These are phyloP conservation scores for Xylaria grammica DNA, from an alignment of 495 filamentous ascomycete genomes.

Conservation along the genomic window DNA sequence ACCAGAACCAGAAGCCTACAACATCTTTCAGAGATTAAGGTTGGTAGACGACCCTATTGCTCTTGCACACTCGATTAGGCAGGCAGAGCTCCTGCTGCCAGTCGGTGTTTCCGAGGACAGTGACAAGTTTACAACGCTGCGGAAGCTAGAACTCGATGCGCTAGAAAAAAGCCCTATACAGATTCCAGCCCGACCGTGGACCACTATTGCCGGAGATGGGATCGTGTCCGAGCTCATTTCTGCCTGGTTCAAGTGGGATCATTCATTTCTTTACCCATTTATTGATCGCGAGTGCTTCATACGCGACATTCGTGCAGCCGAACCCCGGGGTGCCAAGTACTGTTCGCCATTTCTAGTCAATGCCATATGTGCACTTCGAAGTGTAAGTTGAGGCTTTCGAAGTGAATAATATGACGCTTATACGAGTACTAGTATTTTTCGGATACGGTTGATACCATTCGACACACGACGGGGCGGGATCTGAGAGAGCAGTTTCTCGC, in stretches of 20 bases:
- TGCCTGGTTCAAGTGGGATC: slow-evolving; percentile 60
- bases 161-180: slow-evolving; percentile 33
- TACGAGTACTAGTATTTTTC: slow-evolving; percentile 7
- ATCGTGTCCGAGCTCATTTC: slow-evolving; percentile 60
- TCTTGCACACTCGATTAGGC: slow-evolving; percentile 13
- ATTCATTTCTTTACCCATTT: slow-evolving; percentile 46
- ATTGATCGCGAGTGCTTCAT: slow-evolving; percentile 57
- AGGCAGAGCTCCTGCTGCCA: slow-evolving; percentile 28
- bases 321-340: slow-evolving; percentile 37
- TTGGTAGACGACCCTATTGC: slow-evolving; percentile 23
- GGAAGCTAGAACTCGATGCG: slow-evolving; percentile 24
- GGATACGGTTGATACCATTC: slow-evolving; percentile 14
- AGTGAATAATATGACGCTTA: background rate
- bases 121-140: background rate
- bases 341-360: slow-evolving; percentile 62
- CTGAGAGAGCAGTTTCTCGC: slow-evolving; percentile 19
- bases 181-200: slow-evolving; percentile 59
- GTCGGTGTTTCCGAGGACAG: background rate
- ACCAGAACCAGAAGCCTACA: slow-evolving; percentile 24
- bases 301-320: slow-evolving; percentile 46
- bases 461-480: slow-evolving; percentile 3
- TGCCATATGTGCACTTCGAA: slow-evolving; percentile 52
- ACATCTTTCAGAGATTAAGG: slow-evolving; percentile 25
- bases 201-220: slow-evolving; percentile 52
- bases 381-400: slow-evolving; percentile 32